Base-by-base conservation (phyloP, 139 green algal genomes). In the Pleodorina starrii region DNA sequence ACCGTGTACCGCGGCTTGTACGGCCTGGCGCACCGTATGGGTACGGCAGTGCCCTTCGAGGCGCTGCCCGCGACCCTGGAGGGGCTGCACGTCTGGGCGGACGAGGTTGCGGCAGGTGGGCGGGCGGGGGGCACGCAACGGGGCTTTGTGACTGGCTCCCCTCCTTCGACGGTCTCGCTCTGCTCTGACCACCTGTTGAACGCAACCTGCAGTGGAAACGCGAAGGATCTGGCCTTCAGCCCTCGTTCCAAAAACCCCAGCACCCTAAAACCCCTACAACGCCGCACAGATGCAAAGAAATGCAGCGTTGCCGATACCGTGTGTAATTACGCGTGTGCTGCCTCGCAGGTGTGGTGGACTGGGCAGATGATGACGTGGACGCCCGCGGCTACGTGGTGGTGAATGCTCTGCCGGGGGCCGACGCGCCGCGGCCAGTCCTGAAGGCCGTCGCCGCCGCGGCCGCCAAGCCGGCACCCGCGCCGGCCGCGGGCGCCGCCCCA, bases 1-100 rank as follows among this genome's bases (percentile, higher is more conserved):
- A 71, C 69, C 11, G 82, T 90, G 36, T 94, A 94, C 85, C 89
- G 92, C 57, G 54, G 77, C 1, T 79, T 94, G 85, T 89, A 89
- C 75, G 89, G 88, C 36, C 51, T 84, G 3, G 79, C 87, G 38
- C 66, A 66, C 10, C 80, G 71, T 1, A 72, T 48, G 23, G 92
- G 92, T 27, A 40, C 84, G 32, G 86, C 91, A 42, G 82, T 94
- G 43, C 92, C 92, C 0, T 92, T 92, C 42, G 92, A 93, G 43
- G 88, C 88, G 1, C 78, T 90, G 44, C 82, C 91, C 32, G 87
- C 84, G 46, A 90, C 89, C 16, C 63, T 94, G 46, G 43, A 35
- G n/a, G 92, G 92, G 5, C n/a, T 90, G 27, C 82, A 90, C 23
- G 88, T 91, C 25, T 94, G 92, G 92, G 51, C 91, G 68, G 92